Conservation (phyloP, 2,329 filamentous ascomycete species). For the Neonectria magnoliae region DNA sequence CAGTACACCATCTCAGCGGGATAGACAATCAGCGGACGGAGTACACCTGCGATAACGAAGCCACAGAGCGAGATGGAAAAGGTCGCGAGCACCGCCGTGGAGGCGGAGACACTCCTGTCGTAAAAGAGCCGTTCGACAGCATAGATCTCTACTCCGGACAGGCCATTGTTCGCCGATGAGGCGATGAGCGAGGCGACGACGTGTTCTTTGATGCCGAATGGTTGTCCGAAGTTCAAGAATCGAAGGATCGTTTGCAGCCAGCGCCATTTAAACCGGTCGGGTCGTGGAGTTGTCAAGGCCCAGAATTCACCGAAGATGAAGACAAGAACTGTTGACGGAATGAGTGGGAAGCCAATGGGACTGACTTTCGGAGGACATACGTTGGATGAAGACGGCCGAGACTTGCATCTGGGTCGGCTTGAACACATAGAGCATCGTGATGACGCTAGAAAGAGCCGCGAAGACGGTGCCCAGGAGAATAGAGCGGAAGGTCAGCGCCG, state of each 20-base stretch:
- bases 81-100: slow-evolving; percentile 41
- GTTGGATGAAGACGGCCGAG: background rate
- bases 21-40: slow-evolving; percentile 46
- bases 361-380: background rate
- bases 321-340: background rate
- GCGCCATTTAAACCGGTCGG: background rate
- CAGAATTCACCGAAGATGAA: background rate
- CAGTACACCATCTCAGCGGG: slow-evolving; percentile 49
- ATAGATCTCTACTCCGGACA: slow-evolving; percentile 33
- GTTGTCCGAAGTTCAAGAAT: background rate
- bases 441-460: slow-evolving; percentile 32
- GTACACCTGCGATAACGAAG: slow-evolving; percentile 42
- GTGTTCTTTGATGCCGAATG: slow-evolving; percentile 16
- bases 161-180: slow-evolving; percentile 32
- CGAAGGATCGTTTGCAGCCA: background rate
- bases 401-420: background rate
- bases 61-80: slow-evolving; percentile 45
- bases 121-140: slow-evolving; percentile 34
- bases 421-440: slow-evolving; percentile 29
- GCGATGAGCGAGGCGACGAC: slow-evolving; percentile 35
- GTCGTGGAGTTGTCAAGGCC: background rate
- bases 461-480: slow-evolving; percentile 24
- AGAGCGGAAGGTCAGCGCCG: slow-evolving; percentile 34
- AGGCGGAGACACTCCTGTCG: slow-evolving; percentile 32
- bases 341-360: background rate